A percentile compares a stretch with the other conserved stretches of the same genome.
phyloP scores from a whole-genome alignment of 2,329 filamentous ascomycete species.

The Curvularia eragrostidis region DNA sequence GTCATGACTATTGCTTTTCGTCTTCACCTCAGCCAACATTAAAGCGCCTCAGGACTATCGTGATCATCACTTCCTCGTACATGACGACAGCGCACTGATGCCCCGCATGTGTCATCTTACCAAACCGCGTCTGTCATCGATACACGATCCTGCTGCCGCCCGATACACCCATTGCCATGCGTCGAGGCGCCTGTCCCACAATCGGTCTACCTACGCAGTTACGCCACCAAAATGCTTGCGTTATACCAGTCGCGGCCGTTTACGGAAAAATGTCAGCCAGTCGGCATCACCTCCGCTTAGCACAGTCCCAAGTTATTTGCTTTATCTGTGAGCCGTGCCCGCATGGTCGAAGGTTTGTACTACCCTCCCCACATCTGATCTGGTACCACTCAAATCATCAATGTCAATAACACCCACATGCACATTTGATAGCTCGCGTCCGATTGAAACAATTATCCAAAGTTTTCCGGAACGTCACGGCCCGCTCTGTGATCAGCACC shows the following conservation, averaged over 20 bases:
- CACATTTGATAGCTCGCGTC: slow-evolving; percentile 33
- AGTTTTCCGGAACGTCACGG: slow-evolving; percentile 31
- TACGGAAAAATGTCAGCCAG: slow-evolving; percentile 27
- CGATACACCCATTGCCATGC: slow-evolving; percentile 25
- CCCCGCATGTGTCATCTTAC: not conserved
- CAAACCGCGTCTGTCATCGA: slow-evolving; percentile 4
- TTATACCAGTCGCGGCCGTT: slow-evolving; percentile 32
- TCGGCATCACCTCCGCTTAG: slow-evolving; percentile 25
- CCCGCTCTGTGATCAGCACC: slow-evolving; percentile 34
- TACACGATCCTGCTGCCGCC: slow-evolving; percentile 20
- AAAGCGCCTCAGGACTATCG: slow-evolving; percentile 6
- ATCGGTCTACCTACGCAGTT: slow-evolving; percentile 37
- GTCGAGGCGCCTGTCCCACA: slow-evolving; percentile 27
- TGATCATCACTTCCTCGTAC: slow-evolving; percentile 8
- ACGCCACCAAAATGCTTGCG: slow-evolving; percentile 35
- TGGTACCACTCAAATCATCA: slow-evolving; percentile 42
- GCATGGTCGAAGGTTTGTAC: slow-evolving; percentile 40
- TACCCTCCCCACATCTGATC: slow-evolving; percentile 37
- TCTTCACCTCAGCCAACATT: slow-evolving; percentile 23
- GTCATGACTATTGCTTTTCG: not conserved
- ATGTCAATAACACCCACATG: slow-evolving; percentile 39
- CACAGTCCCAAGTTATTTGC: slow-evolving; percentile 21
- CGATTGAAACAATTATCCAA: slow-evolving; percentile 29
- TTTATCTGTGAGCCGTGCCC: slow-evolving; percentile 33
- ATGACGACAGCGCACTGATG: slow-evolving; percentile 7